Conservation (phyloP, 345 rosid species). For the Salix koriyanagi region DNA sequence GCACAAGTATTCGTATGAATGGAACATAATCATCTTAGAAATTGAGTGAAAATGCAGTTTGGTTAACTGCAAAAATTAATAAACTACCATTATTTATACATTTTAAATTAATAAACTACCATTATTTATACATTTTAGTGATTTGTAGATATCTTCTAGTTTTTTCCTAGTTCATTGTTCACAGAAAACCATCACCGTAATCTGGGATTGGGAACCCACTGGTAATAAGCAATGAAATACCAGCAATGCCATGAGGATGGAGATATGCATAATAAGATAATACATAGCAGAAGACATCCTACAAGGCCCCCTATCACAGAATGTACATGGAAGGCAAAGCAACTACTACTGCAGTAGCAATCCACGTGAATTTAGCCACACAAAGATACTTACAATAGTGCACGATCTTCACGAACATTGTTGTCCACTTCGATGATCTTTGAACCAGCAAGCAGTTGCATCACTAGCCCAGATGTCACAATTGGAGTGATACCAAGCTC, state of each 20-base stretch:
- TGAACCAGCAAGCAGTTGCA: conserved; percentile 75
- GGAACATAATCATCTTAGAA: neutral
- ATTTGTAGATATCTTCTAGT: neutral
- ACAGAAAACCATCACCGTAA: neutral
- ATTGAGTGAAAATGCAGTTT: neutral
- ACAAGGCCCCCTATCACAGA: neutral
- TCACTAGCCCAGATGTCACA: conserved; percentile 70
- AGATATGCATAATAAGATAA: neutral
- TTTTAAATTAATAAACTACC: neutral
- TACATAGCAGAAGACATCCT: neutral
- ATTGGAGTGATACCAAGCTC: conserved; percentile 82
- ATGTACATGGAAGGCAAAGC: neutral
- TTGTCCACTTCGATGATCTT: conserved; percentile 75
- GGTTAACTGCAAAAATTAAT: neutral
- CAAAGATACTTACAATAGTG: conserved; percentile 51
- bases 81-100: neutral
- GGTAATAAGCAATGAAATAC: neutral
- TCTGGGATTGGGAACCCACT: neutral
- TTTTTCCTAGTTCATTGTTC: neutral
- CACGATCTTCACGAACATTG: conserved; percentile 74
- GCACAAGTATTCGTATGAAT: neutral
- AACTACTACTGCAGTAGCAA: neutral
- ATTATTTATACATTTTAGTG: neutral
- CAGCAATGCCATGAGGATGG: neutral
- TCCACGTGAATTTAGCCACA: neutral